Evolutionary conservation across 108 stramenopile genomes (phyloP), one percentile per base, ranked within the genome.

Genomic region (Pseudonitzschia multistriata): DNA sequence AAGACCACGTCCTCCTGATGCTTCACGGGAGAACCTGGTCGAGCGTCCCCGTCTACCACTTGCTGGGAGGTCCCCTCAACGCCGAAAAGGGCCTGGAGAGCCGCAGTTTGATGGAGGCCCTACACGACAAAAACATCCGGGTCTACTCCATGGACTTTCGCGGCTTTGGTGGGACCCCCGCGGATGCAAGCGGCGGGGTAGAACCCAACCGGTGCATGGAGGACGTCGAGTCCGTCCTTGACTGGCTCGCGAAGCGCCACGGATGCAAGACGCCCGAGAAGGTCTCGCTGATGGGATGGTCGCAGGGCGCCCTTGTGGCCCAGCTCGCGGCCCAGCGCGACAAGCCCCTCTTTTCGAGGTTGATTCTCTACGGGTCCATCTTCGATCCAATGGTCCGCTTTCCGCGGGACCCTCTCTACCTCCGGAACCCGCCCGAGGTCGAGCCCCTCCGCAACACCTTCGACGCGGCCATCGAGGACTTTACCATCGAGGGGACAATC

Each of bases 11-110:
- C 62, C 73, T 95, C 7, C 63, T 95, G 37, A 49, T 95, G 62
- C 65, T 95, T 22, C 94, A 95, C 68, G 94, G 94, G 19, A 75
- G 94, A 22, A 95, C 94, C 2, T 95, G 94, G 94, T 91, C 89
- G 31, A 87, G 88, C 13, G 84, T 95, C 4, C 90, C 94, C 1
- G 94, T 95, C 11, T 95, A 88, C 69, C 89, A 95, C 71, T 79
- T 95, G 21, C 30, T 78, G 55, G 82, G 77, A 35, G 85, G 82
- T 24, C 61, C 49, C 7, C 54, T 47, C 22, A 64, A 71, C 34
- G 63, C 49, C 14, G 54, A 62, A 25, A 72, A 71, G 25, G 76
- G 76, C n/a, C 69, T 35, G 15, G 77, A 82, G 63, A 74, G 72
- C 55, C 72, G 83, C 39, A 73, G 71, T 27, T 72, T 94, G 54